Evolutionary conservation across 2,329 filamentous ascomycete species (phyloP).

Genomic region (Pestalotiopsis sp.): DNA sequence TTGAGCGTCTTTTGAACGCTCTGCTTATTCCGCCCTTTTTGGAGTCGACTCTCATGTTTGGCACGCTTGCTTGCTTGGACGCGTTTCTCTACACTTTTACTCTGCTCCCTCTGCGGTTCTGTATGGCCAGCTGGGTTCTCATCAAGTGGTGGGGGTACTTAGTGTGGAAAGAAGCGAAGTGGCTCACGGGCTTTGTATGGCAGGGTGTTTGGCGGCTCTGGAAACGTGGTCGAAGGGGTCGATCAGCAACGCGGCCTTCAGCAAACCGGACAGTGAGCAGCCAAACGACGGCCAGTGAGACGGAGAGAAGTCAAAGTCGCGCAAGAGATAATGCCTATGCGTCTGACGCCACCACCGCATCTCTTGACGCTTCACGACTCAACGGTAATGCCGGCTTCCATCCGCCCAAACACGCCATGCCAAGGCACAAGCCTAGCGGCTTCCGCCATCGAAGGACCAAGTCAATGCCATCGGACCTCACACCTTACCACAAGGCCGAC

Average conservation of each 20-base stretch:
- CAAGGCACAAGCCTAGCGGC: slow-evolving; percentile 29
- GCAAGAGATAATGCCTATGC: slow-evolving; percentile 21
- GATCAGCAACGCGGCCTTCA: slow-evolving; percentile 27
- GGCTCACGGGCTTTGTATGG: slow-evolving; percentile 77
- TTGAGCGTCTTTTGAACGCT: slow-evolving; percentile 89
- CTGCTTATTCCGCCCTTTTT: slow-evolving; percentile 79
- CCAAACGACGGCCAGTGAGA: slow-evolving; percentile 32
- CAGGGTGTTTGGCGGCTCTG: slow-evolving; percentile 79
- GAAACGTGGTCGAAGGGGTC: slow-evolving; percentile 58
- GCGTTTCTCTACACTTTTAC: slow-evolving; percentile 97
- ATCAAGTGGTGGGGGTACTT: slow-evolving; percentile 77
- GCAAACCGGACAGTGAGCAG: slow-evolving; percentile 24
- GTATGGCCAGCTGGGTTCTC: slow-evolving; percentile 78
- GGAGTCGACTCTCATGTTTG: slow-evolving; percentile 85
- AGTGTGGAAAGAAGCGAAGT: slow-evolving; percentile 70
- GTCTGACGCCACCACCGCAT: slow-evolving; percentile 19
- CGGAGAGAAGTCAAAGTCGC: slow-evolving; percentile 42
- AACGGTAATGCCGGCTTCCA: slow-evolving; percentile 28
- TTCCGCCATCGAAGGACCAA: slow-evolving; percentile 73
- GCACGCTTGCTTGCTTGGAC: slow-evolving; percentile 87
- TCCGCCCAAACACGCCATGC: slow-evolving; percentile 35
- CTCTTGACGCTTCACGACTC: slow-evolving; percentile 14
- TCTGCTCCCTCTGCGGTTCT: slow-evolving; percentile 86
- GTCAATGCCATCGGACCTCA: slow-evolving; percentile 82
- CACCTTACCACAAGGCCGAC: slow-evolving; percentile 92